Conservation (phyloP, 371 early-diverging fungal genomes). For the Lichtheimia ramosa region DNA sequence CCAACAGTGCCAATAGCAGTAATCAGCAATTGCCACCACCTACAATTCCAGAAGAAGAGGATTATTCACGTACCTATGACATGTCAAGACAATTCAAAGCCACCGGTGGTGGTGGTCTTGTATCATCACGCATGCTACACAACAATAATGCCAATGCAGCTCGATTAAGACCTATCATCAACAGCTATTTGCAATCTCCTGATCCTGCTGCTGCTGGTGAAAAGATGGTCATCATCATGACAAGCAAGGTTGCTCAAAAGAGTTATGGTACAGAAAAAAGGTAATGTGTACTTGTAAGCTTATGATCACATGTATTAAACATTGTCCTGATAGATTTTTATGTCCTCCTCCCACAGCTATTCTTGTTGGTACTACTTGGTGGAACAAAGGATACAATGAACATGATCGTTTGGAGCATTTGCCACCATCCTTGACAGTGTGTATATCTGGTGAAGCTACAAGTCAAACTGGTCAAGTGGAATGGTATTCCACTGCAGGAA, state of each 20-base stretch:
- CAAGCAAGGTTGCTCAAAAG: slow-evolving; percentile 83
- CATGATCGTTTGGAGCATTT: slow-evolving; percentile 1
- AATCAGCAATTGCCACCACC: not conserved
- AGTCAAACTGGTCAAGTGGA: slow-evolving; percentile 43
- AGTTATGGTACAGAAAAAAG: slow-evolving; percentile 86
- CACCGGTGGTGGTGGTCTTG: slow-evolving; percentile 4
- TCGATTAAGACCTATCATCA: slow-evolving; percentile 34
- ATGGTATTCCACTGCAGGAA: slow-evolving; percentile 38
- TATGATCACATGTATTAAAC: too few relatives aligned
- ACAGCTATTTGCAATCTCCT: slow-evolving; percentile 38
- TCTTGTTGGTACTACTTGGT: slow-evolving; percentile 72
- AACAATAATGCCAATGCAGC: slow-evolving; percentile 16
- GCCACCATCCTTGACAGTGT: slow-evolving; percentile 43
- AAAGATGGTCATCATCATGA: slow-evolving; percentile 70
- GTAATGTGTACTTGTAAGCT: slow-evolving; percentile 15
- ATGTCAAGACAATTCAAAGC: slow-evolving; percentile 6
- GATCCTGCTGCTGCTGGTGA: slow-evolving; percentile 69
- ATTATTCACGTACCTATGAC: not conserved
- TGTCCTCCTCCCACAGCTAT: slow-evolving; percentile 85
- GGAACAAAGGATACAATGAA: slow-evolving; percentile 24
- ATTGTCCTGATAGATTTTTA: slow-evolving; percentile 68
- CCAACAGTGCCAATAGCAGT: not conserved
- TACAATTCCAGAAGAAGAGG: slow-evolving; percentile 2
- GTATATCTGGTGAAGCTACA: slow-evolving; percentile 47
- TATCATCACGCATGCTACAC: slow-evolving; percentile 23